Conservation (phyloP, 2,329 filamentous ascomycete genomes). For the Colletotrichum endophyticum region DNA sequence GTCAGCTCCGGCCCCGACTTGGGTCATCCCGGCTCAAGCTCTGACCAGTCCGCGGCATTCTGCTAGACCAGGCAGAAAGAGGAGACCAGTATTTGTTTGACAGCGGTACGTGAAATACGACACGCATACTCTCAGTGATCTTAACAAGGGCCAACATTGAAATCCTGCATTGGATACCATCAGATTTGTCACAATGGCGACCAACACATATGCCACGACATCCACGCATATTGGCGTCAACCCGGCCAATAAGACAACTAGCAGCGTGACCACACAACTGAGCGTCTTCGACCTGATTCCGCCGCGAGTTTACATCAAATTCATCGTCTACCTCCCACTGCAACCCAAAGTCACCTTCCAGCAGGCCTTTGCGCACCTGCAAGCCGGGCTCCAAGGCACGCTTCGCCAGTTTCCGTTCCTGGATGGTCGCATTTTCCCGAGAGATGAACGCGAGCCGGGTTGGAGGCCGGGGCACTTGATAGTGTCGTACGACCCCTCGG, state of each 20-base stretch:
- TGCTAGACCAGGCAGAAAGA: too few species aligned
- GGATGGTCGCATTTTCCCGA: conserved; percentile 36
- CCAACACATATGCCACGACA: not conserved
- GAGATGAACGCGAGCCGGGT: conserved; percentile 31
- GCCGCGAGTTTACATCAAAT: conserved; percentile 1
- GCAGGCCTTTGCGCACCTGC: conserved; percentile 33
- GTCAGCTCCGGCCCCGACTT: not conserved
- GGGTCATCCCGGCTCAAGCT: not conserved
- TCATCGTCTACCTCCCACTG: conserved; percentile 37
- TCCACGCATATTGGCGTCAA: not conserved
- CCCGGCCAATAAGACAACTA: not conserved
- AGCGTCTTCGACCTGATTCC: conserved; percentile 2
- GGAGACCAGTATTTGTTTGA: not conserved
- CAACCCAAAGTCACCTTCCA: conserved; percentile 26
- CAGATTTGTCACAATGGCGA: not conserved
- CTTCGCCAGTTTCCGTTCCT: conserved; percentile 40
- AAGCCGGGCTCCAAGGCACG: conserved; percentile 36
- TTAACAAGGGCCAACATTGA: not conserved
- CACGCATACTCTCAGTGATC: rapidly evolving
- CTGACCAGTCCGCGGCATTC: not conserved
- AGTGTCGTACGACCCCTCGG: conserved; percentile 21
- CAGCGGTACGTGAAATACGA: not conserved
- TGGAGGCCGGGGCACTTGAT: conserved; percentile 29
- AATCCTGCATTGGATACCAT: rapidly evolving
- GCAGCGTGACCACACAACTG: not conserved